Percentiles rank a stretch among this genome's conserved stretches.
phyloP scores from a whole-genome alignment of 2,329 filamentous ascomycete genomes.

The Trichoderma koningiopsis region DNA sequence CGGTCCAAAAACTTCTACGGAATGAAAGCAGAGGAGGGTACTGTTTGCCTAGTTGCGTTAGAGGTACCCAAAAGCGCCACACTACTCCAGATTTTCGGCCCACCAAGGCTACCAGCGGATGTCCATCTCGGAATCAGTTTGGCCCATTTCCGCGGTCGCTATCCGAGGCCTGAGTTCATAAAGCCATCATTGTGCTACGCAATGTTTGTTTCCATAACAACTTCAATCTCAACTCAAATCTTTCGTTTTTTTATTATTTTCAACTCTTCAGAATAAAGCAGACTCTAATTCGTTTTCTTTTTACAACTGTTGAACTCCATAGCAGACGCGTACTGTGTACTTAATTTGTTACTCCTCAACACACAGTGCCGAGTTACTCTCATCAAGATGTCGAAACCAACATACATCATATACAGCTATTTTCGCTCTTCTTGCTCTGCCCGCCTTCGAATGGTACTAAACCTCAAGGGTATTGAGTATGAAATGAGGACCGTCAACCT shows the following conservation, averaged over 20 bases:
- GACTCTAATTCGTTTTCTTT: too few relatives aligned
- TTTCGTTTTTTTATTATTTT: rapidly evolving
- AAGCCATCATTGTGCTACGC: not conserved
- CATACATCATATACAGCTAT: constrained; percentile 58
- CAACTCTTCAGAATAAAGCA: not conserved
- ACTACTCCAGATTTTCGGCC: constrained; percentile 9
- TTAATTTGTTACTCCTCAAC: not conserved
- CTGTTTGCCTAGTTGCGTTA: constrained; percentile 10
- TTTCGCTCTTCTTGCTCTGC: constrained; percentile 65
- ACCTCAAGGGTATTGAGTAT: constrained; percentile 56
- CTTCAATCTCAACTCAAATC: not conserved
- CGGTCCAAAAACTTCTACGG: not conserved
- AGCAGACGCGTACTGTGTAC: not conserved
- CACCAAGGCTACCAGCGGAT: constrained; percentile 17
- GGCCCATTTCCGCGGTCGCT: constrained; percentile 2
- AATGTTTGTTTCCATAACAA: not conserved
- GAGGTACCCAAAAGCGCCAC: not conserved
- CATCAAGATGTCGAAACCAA: constrained; percentile 25
- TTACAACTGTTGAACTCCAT: not conserved
- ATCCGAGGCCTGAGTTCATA: not conserved
- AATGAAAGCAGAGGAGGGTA: not conserved
- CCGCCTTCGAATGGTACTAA: constrained; percentile 61
- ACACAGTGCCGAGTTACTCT: not conserved
- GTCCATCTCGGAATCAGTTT: constrained; percentile 11
- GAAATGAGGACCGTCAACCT: constrained; percentile 54